Evolutionary conservation across 1,284 basidiomycete genomes (phyloP).

Genomic region (Fomitopsis betulina): DNA sequence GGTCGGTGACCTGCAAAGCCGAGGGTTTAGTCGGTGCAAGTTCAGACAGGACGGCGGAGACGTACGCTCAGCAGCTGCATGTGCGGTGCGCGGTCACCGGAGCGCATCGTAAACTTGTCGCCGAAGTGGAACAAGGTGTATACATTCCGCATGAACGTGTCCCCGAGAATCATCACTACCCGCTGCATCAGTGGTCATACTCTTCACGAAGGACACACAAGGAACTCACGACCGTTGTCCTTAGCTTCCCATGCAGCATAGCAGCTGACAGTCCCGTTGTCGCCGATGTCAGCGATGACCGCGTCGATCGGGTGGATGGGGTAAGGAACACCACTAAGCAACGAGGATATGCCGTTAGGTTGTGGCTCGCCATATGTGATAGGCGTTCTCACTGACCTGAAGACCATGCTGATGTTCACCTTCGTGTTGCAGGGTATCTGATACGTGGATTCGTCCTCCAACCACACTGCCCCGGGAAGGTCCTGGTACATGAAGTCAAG

Average conservation of each 20-base stretch:
- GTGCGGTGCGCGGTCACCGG: not conserved
- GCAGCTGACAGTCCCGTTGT: not conserved
- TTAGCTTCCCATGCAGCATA: not conserved
- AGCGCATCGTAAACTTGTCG: not conserved
- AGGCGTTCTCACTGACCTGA: slow-evolving; percentile 5
- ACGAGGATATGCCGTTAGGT: not conserved
- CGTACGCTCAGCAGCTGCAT: slow-evolving; percentile 8
- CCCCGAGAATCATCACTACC: slow-evolving; percentile 9
- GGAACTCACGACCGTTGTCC: not conserved
- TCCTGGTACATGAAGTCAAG: slow-evolving; percentile 14
- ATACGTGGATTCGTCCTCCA: slow-evolving; percentile 2
- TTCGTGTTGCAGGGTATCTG: slow-evolving; percentile 13
- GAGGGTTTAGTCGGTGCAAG: not conserved
- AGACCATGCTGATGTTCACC: slow-evolving; percentile 12
- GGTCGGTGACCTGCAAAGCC: slow-evolving; percentile 1
- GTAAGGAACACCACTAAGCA: not conserved
- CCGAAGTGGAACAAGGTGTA: slow-evolving; percentile 7
- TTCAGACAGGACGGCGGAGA: not conserved
- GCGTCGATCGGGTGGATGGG: not conserved
- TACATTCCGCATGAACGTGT: slow-evolving; percentile 11
- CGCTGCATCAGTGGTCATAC: not conserved
- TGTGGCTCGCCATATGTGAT: not conserved
- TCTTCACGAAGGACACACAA: not conserved
- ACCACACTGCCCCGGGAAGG: slow-evolving; percentile 12
- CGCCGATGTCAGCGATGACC: not conserved